A percentile compares a stretch with the other conserved stretches of the same genome.
phyloP scores from a whole-genome alignment of 352 stramenopile species.

The Phytophthora chlamydospora region DNA sequence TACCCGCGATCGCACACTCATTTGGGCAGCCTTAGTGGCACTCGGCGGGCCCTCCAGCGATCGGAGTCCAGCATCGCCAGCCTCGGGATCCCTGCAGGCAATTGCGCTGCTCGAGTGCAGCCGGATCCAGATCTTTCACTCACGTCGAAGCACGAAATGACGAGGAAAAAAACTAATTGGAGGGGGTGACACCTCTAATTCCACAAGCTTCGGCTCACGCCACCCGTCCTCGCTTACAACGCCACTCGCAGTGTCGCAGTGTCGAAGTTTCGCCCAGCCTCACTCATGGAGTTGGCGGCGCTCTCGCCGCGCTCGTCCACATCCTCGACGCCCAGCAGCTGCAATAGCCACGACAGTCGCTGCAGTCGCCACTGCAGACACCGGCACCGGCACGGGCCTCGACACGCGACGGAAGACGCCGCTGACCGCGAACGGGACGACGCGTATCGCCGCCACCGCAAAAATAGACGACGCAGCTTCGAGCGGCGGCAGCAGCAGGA shows the following conservation, averaged over 20 bases:
- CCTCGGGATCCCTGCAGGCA: too few species aligned
- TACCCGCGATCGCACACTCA: constrained; percentile 10
- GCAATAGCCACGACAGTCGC: constrained; percentile 26
- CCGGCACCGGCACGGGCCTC: neutral
- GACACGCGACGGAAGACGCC: neutral
- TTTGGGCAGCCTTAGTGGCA: neutral
- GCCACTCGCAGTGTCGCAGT: constrained; percentile 18
- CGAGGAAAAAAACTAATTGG: neutral
- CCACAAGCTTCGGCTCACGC: too few species aligned
- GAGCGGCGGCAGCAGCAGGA: constrained; percentile 20
- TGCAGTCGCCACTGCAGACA: neutral
- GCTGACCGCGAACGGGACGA: constrained; percentile 15
- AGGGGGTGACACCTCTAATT: neutral
- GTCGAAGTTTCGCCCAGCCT: constrained; percentile 18
- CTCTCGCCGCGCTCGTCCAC: constrained; percentile 30
- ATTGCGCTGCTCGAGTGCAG: too few species aligned
- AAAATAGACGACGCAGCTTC: constrained; percentile 24
- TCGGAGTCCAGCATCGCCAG: too few species aligned
- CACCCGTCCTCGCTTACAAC: too few species aligned
- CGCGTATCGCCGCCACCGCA: constrained; percentile 28
- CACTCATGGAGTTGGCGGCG: constrained; percentile 20
- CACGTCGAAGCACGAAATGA: neutral
- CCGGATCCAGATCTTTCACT: neutral
- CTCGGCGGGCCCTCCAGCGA: too few species aligned
- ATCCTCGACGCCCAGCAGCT: constrained; percentile 15